Percentiles rank a stretch among this genome's conserved stretches.
Evolutionary conservation across 805 yeast species (phyloP).

Genomic region (Candida hungchunana): DNA sequence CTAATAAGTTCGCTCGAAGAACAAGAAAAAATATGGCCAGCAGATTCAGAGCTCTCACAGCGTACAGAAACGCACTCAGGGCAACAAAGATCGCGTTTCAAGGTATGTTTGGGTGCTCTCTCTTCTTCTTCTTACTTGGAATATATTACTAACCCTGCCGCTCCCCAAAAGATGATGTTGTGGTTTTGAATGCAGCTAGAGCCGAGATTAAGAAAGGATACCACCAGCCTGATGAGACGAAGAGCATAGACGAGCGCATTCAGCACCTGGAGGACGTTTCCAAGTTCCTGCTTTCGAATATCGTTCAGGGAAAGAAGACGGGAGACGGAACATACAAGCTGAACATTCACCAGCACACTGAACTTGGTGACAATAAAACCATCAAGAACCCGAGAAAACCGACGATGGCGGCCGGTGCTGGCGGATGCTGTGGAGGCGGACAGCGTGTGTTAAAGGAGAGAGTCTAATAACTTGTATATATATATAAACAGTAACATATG

Average conservation of each 20-base stretch:
- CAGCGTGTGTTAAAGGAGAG: conserved; percentile 15
- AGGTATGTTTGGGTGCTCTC: conserved; percentile 21
- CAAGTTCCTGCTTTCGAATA: conserved; percentile 58
- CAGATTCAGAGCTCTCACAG: conserved; percentile 37
- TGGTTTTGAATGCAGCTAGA: conserved; percentile 57
- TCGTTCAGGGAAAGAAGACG: conserved; percentile 76
- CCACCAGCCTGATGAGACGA: conserved; percentile 43
- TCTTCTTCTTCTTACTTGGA: no score
- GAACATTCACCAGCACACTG: conserved; percentile 77
- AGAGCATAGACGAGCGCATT: conserved; percentile 46
- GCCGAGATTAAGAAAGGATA: conserved; percentile 52
- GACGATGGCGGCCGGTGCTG: conserved; percentile 58
- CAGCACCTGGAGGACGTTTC: conserved; percentile 67
- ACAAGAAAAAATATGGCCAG: conserved; percentile 17
- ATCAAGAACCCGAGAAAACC: conserved; percentile 52
- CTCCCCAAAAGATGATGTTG: conserved; percentile 27
- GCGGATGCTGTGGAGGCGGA: conserved; percentile 31
- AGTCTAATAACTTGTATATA: no score
- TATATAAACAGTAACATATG: no score
- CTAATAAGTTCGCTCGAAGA: no score
- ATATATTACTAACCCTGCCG: conserved; percentile 16
- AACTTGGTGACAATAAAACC: conserved; percentile 86
- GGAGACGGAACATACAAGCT: conserved; percentile 44
- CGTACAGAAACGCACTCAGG: conserved; percentile 63
- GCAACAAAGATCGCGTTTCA: conserved; percentile 61